Evolutionary conservation across 371 early-diverging fungal genomes (phyloP), one percentile per base, ranked within the genome.

Genomic region (Saksenaea oblongispora): DNA sequence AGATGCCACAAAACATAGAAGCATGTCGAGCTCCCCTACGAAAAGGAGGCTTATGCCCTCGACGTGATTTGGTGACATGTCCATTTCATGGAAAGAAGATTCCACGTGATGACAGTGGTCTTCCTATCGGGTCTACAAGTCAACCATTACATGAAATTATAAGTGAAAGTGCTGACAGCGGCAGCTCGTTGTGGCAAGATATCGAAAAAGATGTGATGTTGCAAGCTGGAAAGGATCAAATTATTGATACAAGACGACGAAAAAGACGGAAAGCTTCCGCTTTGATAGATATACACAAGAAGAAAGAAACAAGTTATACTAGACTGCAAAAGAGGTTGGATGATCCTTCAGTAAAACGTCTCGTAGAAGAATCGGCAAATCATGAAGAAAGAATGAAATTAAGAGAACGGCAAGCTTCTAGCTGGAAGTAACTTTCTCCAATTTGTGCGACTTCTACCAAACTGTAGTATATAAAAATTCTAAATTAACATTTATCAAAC

Each of bases 51-150:
- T 73, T 92, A 27, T 92, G 92, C 56, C 84, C 85, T 18, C 73
- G 92, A 31, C 82, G 84, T 27, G 92, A 92, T 63, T 65, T 89
- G 34, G 77, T 86, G 0, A 84, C 79, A 11, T 92, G 92, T 62
- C 92, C 92, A 1, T 87, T 88, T 41, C 92, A 92, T 70, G 92
- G 92, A 0, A 69, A 59, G 13, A 80, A 90, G 15, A 79, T 92
- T 14, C 86, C 89, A 0, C 78, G 92, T 5, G 89, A 90, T 47
- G 89, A 87, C 28, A 34, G 71, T 5, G 89, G 89, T 13, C 66
- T 59, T 27, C 69, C 67, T 53, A 63, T 62, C 9, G 63, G 67
- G 60, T 64, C 58, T 36, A 5, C 62, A 62, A 28, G 56, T 28
- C 9, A 11, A 56, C 7, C 42, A 42, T 17, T 34, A 37, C 18